phyloP scores from a whole-genome alignment of 169 alveolate species.

The Plasmodium yoelii region DNA sequence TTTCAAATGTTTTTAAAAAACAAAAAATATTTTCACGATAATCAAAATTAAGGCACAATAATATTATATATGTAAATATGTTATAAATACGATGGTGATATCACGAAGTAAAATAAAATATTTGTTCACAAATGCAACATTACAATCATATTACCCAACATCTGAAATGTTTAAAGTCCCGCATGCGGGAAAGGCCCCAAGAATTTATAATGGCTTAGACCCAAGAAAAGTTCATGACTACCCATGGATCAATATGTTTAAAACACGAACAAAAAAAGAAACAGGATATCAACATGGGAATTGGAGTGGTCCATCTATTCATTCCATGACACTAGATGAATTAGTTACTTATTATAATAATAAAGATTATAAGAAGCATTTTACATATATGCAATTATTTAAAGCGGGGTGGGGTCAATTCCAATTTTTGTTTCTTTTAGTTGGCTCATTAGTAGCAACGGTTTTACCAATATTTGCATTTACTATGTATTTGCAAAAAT shows the following conservation, averaged over 20 bases:
- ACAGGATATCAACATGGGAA: conserved; percentile 83
- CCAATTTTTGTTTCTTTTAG: conserved; percentile 77
- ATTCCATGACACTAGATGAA: conserved; percentile 86
- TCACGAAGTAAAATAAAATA: conserved; percentile 77
- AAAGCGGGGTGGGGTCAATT: conserved; percentile 79
- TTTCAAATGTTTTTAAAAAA: too few relatives aligned
- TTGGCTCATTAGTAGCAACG: conserved; percentile 67
- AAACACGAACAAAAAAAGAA: conserved; percentile 80
- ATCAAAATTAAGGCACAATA: too few relatives aligned
- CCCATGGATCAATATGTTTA: conserved; percentile 80
- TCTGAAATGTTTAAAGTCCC: conserved; percentile 85
- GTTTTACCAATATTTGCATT: conserved; percentile 73
- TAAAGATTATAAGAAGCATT: conserved; percentile 78
- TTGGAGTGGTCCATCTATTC: conserved; percentile 84
- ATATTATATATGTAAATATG: conserved; percentile 1
- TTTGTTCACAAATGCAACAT: conserved; percentile 82
- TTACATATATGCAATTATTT: conserved; percentile 40
- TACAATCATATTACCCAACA: conserved; percentile 85
- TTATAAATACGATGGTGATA: conserved; percentile 73
- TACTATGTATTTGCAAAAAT: conserved; percentile 79
- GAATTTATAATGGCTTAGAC: conserved; percentile 84
- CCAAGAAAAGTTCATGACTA: conserved; percentile 82
- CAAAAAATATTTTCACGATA: too few relatives aligned
- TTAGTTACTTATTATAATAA: conserved; percentile 80
- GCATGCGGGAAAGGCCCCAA: conserved; percentile 76